These are phyloP conservation scores for Fusarium verticillioides DNA, from an alignment of 2,329 filamentous ascomycete species.

Conservation along the genomic window DNA sequence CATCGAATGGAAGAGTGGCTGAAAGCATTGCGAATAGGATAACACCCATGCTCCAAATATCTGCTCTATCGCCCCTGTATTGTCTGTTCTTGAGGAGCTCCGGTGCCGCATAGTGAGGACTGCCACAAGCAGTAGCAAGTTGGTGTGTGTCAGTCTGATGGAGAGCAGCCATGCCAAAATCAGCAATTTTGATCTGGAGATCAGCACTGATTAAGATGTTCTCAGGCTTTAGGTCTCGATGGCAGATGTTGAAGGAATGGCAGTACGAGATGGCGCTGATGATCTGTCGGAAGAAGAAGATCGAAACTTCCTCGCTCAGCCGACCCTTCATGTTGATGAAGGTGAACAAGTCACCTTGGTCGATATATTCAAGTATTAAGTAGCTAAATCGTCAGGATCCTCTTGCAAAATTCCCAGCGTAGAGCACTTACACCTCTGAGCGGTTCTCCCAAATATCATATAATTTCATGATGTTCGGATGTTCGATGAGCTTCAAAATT, in stretches of 20 bases:
- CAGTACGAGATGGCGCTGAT: constrained; percentile 93
- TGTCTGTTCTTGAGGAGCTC: constrained; percentile 82
- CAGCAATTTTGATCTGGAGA: constrained; percentile 88
- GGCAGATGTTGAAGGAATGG: constrained; percentile 93
- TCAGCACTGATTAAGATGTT: constrained; percentile 88
- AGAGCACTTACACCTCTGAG: constrained; percentile 81
- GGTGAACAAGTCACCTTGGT: constrained; percentile 82
- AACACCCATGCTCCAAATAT: constrained; percentile 95
- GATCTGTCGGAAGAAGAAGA: constrained; percentile 92
- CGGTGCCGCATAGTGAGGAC: constrained; percentile 95
- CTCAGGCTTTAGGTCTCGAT: constrained; percentile 95
- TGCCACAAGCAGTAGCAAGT: constrained; percentile 91
- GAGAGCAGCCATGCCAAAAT: constrained; percentile 97
- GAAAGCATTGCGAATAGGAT: constrained; percentile 90
- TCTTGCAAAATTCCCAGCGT: background rate
- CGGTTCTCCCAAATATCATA: constrained; percentile 99
- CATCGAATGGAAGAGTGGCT: constrained; percentile 85
- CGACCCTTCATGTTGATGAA: constrained; percentile 81
- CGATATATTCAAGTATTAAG: constrained; percentile 91
- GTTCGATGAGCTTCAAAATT: constrained; percentile 95
- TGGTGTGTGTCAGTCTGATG: constrained; percentile 82
- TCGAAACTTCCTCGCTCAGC: constrained; percentile 81
- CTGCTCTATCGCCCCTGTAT: constrained; percentile 87
- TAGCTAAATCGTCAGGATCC: constrained; percentile 68
- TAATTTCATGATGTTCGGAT: constrained; percentile 92